Conservation (phyloP, 192 early-diverging fungal species). For the Podila clonocystis region DNA sequence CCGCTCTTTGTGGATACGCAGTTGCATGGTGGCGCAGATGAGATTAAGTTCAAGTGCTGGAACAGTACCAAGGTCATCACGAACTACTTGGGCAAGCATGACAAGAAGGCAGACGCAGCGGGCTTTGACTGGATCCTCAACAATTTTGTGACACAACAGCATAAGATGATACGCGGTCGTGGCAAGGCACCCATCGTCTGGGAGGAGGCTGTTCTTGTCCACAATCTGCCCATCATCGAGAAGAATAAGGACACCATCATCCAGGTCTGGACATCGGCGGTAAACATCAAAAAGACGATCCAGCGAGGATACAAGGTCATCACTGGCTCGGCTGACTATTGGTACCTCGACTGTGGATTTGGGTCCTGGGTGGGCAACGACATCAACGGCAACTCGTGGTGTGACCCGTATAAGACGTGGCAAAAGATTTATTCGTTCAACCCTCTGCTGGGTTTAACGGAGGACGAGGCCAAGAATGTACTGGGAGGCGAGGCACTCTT, state of each 20-base stretch:
- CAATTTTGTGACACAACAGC: constrained; percentile 60
- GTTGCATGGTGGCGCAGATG: constrained; percentile 84
- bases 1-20: constrained; percentile 74
- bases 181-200: constrained; percentile 76
- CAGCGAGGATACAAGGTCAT: constrained; percentile 74
- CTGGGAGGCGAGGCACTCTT: constrained; percentile 79
- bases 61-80: constrained; percentile 49
- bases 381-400: constrained; percentile 51
- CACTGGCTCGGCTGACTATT: constrained; percentile 69
- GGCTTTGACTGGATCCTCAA: constrained; percentile 35
- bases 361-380: constrained; percentile 69
- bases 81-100: constrained; percentile 33
- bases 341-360: constrained; percentile 85
- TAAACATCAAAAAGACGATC: constrained; percentile 67
- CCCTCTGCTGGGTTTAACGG: constrained; percentile 62
- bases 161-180: constrained; percentile 49
- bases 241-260: constrained; percentile 71
- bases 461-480: constrained; percentile 64
- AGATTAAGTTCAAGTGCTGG: constrained; percentile 79
- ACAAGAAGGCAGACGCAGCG: constrained; percentile 10
- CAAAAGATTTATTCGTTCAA: constrained; percentile 80
- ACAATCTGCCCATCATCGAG: constrained; percentile 53
- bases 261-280: constrained; percentile 74
- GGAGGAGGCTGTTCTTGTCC: constrained; percentile 78
- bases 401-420: constrained; percentile 81